phyloP scores from a whole-genome alignment of 1,139 yeast genomes.

The Cylindricascospora bacillispora region DNA sequence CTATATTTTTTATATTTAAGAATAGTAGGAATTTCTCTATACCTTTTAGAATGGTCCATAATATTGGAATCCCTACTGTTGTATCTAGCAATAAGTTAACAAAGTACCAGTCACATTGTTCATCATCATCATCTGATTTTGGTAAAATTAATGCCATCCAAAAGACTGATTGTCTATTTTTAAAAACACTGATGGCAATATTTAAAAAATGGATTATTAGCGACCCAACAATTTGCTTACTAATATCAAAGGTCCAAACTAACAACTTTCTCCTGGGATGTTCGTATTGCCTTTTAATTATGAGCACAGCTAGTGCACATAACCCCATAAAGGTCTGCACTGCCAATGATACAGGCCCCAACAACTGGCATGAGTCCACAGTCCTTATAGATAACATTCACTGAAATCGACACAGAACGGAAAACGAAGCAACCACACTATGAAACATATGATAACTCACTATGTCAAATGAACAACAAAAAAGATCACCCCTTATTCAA shows the following conservation, averaged over 20 bases:
- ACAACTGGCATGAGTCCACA: slow-evolving; percentile 40
- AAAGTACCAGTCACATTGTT: slow-evolving; percentile 88
- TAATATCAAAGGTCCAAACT: slow-evolving; percentile 82
- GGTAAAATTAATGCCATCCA: not conserved
- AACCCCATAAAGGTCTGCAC: slow-evolving; percentile 61
- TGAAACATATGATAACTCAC: too few relatives aligned
- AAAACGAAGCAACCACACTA: too few relatives aligned
- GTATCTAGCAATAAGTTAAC: slow-evolving; percentile 80
- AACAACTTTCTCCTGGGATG: slow-evolving; percentile 78
- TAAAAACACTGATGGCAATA: slow-evolving; percentile 54
- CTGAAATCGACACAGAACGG: too few relatives aligned
- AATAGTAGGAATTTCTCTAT: slow-evolving; percentile 38
- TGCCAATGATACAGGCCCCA: slow-evolving; percentile 59
- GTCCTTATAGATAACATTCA: slow-evolving; percentile 1
- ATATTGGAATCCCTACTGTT: slow-evolving; percentile 83
- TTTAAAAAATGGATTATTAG: slow-evolving; percentile 73
- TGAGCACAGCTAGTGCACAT: slow-evolving; percentile 59
- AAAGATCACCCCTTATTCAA: too few relatives aligned
- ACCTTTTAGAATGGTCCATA: slow-evolving; percentile 41
- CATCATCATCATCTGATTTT: slow-evolving; percentile 27
- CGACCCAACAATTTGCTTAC: slow-evolving; percentile 82
- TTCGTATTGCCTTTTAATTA: slow-evolving; percentile 66
- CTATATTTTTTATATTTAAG: slow-evolving; percentile 43
- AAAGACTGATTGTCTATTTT: slow-evolving; percentile 16
- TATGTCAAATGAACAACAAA: too few relatives aligned